A percentile compares a stretch with the other conserved stretches of the same genome.
phyloP scores from a whole-genome alignment of 2,329 filamentous ascomycete genomes.

The Leptosphaerulina australis region DNA sequence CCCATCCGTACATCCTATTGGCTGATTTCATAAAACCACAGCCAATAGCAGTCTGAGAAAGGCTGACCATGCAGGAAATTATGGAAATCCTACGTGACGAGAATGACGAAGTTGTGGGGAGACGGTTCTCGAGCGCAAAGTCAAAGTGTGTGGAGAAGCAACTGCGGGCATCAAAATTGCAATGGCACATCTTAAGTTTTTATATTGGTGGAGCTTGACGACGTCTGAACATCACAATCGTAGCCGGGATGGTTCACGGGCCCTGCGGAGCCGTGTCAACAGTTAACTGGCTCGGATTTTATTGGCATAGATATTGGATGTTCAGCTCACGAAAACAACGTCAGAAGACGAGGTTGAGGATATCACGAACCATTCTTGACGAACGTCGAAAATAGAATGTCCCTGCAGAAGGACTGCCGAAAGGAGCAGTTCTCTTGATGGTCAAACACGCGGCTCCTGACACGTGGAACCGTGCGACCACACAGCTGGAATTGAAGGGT shows the following conservation, averaged over 20 bases:
- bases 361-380: too few species aligned
- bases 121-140: conserved; percentile 24
- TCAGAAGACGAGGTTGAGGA: background rate
- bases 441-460: conserved; percentile 17
- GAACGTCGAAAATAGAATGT: background rate
- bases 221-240: conserved; percentile 5
- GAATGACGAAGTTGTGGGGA: conserved; percentile 19
- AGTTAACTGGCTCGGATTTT: background rate
- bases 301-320: background rate
- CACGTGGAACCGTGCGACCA: conserved; percentile 14
- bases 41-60: too few species aligned
- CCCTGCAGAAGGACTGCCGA: conserved; percentile 1
- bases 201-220: conserved; percentile 7
- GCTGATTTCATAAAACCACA: background rate
- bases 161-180: conserved; percentile 1
- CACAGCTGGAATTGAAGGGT: conserved; percentile 8
- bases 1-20: background rate
- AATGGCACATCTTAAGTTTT: conserved; percentile 10
- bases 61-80: too few species aligned
- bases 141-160: conserved; percentile 10
- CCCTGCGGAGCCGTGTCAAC: conserved; percentile 12
- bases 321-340: background rate
- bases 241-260: background rate
- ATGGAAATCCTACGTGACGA: conserved; percentile 10
- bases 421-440: conserved; percentile 1